Evolutionary conservation across 257 asterid genomes (phyloP), one percentile per base, ranked within the genome.

Genomic region (Capsicum chinense): DNA sequence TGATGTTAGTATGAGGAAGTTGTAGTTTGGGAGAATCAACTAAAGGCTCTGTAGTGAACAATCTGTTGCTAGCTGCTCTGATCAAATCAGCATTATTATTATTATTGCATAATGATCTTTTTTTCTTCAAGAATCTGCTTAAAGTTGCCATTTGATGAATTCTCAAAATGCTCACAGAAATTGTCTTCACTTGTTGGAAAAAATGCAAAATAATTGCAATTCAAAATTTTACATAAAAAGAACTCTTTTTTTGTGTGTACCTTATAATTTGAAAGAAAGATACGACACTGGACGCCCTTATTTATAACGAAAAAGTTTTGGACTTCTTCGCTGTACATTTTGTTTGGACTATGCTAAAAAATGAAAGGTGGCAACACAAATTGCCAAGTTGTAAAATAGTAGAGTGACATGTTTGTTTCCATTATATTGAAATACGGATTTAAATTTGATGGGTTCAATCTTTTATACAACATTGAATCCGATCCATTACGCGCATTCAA

Each of bases 1-100:
- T 94, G 95, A 96, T 94, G 39, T 90, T 90, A 89, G 98, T 96
- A 63, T 89, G 93, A 12, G 99, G 97, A 60, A 90, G 92, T 79
- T 89, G 90, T 3, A 39, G 5, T 39, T 39, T 39, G 44, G 44
- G 95, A 52, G 96, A 89, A 84, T 89, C 92, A 42, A 70, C 87
- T 69, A 88, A 63, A 37, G 93, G 83, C 83, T 89, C 67, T 9
- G 84, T 79, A 44, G 90, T 80, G 86, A 88, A 87, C 42, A 87
- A 57, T 63, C 83, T 81, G 81, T 70, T 79, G 85, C 78, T 82
- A 15, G n/a, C 42, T 19, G 57, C 39, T 48, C 35, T 71, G 87
- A 87, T 9, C 80, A 90, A 71, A 17, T 14, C 79, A 81, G 19
- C 87, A 78, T 76, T 79, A 26, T 57, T 56, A 54, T 68, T 15